Base-by-base conservation (phyloP, 805 yeast genomes). In the Metschnikowia borealis region DNA sequence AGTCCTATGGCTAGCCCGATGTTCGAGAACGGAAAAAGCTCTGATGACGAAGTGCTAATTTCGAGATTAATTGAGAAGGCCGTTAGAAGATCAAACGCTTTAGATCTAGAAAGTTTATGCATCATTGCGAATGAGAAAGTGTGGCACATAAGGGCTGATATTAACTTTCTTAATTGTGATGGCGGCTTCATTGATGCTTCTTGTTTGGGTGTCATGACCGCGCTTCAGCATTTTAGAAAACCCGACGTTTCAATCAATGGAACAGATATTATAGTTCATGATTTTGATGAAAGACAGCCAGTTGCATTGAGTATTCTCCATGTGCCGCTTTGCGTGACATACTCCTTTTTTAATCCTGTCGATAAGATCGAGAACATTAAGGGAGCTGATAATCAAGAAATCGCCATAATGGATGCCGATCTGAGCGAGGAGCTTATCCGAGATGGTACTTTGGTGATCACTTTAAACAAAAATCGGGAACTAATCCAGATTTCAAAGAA, bases 111-210 rank as follows among this genome's bases (percentile, higher is more conserved):
- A 65, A 82, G 89, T 44, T 70, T 94, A 41, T 92, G 98, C 70
- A 89, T 94, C 41, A 80, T 87, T 20, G 96, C 97, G 0, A 98
- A 97, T 2, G 79, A 83, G 48, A 85, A 89, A 56, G 90, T 96
- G 63, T 94, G 99, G 99, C 78, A 83, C 49, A 75, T 94, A 11
- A 79, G 95, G 51, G 97, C 95, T 0, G 97, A 91, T 63, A 82
- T 94, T 15, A 96, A 90, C 62, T 87, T 88, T 60, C 69, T 94
- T 50, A 86, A 90, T 63, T 89, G 82, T 62, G 99, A 94, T 67
- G 99, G 99, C 38, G 95, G 95, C 17, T 78, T 94, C 44, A 84
- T 91, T 38, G 99, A 94, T 66, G 87, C 89, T 6, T 85, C 92
- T 38, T 88, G 96, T 68, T 77, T 90, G 49, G 98, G 94, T 0